Percentiles rank a stretch among this genome's conserved stretches.
These are phyloP conservation scores for Austroboletus festivus DNA, from an alignment of 768 basidiomycete species.

Conservation along the genomic window DNA sequence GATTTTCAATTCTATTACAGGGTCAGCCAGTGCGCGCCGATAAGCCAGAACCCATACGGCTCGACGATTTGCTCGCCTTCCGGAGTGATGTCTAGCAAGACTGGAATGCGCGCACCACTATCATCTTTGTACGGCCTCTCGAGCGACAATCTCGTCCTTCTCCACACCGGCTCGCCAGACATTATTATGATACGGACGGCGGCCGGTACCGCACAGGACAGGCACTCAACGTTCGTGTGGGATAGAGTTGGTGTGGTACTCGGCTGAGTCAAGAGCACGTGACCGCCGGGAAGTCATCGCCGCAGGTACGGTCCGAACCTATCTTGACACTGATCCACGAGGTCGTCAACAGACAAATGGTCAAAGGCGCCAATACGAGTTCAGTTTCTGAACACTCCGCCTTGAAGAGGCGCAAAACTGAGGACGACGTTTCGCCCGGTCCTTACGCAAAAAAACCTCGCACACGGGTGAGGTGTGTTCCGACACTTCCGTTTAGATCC, in stretches of 20 bases:
- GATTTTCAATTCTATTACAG: slow-evolving; percentile 47
- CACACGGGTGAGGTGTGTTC: slow-evolving; percentile 69
- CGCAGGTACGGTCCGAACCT: slow-evolving; percentile 5
- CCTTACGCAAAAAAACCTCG: slow-evolving; percentile 58
- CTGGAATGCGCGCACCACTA: slow-evolving; percentile 56
- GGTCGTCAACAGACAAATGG: slow-evolving; percentile 24
- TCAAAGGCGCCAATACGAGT: slow-evolving; percentile 21
- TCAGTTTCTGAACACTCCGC: slow-evolving; percentile 31
- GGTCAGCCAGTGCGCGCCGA: slow-evolving; percentile 15
- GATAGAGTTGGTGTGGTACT: no score
- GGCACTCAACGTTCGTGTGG: no score
- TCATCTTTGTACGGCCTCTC: slow-evolving; percentile 84
- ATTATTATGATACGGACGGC: neutral
- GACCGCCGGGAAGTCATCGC: slow-evolving; percentile 13
- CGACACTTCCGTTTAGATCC: slow-evolving; percentile 1
- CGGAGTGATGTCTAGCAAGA: slow-evolving; percentile 63
- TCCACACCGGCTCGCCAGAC: slow-evolving; percentile 46
- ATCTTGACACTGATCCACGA: slow-evolving; percentile 34
- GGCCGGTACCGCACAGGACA: no score
- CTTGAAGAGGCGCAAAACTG: slow-evolving; percentile 60
- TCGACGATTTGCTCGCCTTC: slow-evolving; percentile 71
- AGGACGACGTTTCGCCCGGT: slow-evolving; percentile 50
- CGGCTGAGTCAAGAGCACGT: slow-evolving; percentile 23
- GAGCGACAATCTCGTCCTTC: slow-evolving; percentile 61
- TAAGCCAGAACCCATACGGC: slow-evolving; percentile 47